phyloP scores from a whole-genome alignment of 2,329 filamentous ascomycete species.

The Apiospora phragmitis region DNA sequence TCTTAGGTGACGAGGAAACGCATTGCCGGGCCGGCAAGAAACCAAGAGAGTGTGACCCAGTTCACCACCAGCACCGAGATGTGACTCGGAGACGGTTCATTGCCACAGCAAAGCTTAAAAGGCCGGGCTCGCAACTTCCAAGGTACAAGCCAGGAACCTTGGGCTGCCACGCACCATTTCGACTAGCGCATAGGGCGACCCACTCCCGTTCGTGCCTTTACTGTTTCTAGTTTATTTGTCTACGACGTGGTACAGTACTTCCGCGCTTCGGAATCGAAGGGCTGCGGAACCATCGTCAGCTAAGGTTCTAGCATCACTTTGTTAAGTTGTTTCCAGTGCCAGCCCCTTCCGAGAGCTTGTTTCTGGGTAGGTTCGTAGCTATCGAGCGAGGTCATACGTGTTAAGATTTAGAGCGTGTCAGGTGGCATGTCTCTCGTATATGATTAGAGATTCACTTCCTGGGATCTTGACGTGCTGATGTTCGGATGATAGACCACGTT shows the following conservation, averaged over 20 bases:
- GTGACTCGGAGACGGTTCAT: background rate
- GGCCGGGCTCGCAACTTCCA: background rate
- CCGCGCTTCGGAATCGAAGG: background rate
- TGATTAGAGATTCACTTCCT: background rate
- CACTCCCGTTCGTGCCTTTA: background rate
- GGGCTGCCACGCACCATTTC: background rate
- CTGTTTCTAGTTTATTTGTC: background rate
- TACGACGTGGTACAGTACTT: background rate
- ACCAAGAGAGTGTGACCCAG: background rate
- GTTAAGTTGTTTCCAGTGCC: background rate
- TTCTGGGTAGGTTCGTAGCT: background rate
- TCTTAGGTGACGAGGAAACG: background rate
- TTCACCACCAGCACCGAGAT: background rate
- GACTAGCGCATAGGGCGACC: background rate
- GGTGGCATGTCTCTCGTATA: background rate
- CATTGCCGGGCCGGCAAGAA: background rate
- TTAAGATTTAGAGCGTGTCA: background rate
- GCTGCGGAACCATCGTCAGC: background rate
- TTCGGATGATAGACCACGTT: slow-evolving; percentile 6
- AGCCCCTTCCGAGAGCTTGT: background rate
- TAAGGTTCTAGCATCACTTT: background rate
- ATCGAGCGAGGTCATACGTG: background rate
- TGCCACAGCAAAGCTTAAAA: background rate
- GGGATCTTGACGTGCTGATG: background rate
- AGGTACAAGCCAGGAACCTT: background rate